These are phyloP conservation scores for Trichoderma hamatum DNA, from an alignment of 2,329 filamentous ascomycete species.

Conservation along the genomic window DNA sequence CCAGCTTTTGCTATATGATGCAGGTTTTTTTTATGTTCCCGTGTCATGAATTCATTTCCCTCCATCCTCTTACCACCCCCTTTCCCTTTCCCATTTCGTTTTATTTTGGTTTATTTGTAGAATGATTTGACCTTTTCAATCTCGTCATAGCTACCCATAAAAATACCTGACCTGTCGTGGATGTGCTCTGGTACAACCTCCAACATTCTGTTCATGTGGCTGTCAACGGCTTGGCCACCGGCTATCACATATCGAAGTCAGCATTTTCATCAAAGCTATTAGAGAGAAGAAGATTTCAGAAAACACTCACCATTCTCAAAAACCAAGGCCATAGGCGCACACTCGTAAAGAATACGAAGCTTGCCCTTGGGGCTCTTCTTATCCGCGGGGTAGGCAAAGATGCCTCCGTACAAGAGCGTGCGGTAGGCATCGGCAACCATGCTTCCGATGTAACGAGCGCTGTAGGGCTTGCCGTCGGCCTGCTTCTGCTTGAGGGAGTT, in stretches of 20 bases:
- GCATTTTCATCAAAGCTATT: slow-evolving; percentile 17
- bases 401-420: slow-evolving; percentile 90
- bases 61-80: neutral
- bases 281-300: too few relatives aligned
- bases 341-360: slow-evolving; percentile 95
- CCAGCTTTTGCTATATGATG: slow-evolving; percentile 4
- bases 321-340: slow-evolving; percentile 97
- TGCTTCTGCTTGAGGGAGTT: slow-evolving; percentile 82
- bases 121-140: slow-evolving; percentile 91
- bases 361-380: slow-evolving; percentile 99
- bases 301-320: slow-evolving; percentile 86
- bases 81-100: too few relatives aligned
- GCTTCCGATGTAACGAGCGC: slow-evolving; percentile 89
- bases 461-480: slow-evolving; percentile 83
- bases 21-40: neutral
- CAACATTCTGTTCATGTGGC: slow-evolving; percentile 88
- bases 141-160: slow-evolving; percentile 92
- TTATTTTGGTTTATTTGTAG: slow-evolving; percentile 52
- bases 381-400: slow-evolving; percentile 97
- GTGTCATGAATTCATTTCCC: neutral
- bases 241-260: slow-evolving; percentile 55
- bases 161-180: slow-evolving; percentile 94
- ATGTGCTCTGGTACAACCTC: slow-evolving; percentile 88
- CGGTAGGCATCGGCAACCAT: slow-evolving; percentile 99
- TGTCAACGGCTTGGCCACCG: slow-evolving; percentile 89